Conservation (phyloP, 73 alveolate genomes). For the Paramecium biaurelia region DNA sequence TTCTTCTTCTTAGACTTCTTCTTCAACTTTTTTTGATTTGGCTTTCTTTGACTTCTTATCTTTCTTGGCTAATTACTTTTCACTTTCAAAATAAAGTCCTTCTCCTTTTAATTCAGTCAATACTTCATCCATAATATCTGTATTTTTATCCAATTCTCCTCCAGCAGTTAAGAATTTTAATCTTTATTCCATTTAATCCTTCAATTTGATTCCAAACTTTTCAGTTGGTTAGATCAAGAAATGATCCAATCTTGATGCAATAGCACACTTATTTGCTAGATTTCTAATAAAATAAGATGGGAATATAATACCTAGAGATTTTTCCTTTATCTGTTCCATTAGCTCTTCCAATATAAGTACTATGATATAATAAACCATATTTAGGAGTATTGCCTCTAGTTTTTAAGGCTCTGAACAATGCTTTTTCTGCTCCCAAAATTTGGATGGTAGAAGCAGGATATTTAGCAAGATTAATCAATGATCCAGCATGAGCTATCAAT, state of each 20-base stretch:
- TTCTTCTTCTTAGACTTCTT: conserved; percentile 30
- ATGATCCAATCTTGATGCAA: conserved; percentile 93
- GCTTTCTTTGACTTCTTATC: conserved; percentile 52
- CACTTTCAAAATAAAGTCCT: conserved; percentile 53
- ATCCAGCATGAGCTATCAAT: conserved; percentile 95
- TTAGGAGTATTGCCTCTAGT: conserved; percentile 95
- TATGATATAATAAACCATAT: conserved; percentile 93
- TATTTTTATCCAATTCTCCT: conserved; percentile 57
- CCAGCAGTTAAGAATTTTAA: conserved; percentile 62
- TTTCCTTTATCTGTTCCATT: conserved; percentile 73
- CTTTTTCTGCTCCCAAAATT: conserved; percentile 97
- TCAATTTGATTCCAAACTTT: conserved; percentile 52
- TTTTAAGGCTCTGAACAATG: conserved; percentile 93
- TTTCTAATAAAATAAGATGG: conserved; percentile 54
- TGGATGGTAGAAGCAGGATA: conserved; percentile 97
- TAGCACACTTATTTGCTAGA: conserved; percentile 93
- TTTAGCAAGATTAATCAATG: conserved; percentile 87
- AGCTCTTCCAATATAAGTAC: conserved; percentile 93
- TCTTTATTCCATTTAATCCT: conserved; percentile 63
- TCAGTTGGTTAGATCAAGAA: conserved; percentile 69
- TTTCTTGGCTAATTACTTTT: conserved; percentile 35
- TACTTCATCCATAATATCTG: conserved; percentile 63
- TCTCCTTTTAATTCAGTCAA: conserved; percentile 57
- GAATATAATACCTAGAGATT: conserved; percentile 66
- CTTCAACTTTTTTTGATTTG: conserved; percentile 37